phyloP scores from a whole-genome alignment of 345 rosid genomes.

The Rhizophora apiculata region DNA sequence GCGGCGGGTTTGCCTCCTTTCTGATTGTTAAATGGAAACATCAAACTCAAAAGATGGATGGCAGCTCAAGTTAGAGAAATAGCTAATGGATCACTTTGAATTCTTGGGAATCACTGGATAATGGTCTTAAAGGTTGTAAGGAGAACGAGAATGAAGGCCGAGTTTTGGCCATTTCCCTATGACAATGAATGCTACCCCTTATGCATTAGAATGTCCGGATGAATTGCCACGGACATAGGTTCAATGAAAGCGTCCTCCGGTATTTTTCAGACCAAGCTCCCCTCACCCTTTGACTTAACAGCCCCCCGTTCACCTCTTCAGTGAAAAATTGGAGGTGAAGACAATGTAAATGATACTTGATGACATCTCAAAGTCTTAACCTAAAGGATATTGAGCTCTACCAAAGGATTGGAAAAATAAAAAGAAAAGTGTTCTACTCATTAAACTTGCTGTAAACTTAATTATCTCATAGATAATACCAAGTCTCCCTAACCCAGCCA shows the following conservation, averaged over 20 bases:
- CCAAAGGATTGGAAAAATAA: no score
- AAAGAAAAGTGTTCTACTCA: no score
- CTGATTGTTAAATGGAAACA: no score
- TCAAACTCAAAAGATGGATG: no score
- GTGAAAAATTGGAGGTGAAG: conserved; percentile 37
- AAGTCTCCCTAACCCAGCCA: no score
- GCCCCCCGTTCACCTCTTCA: conserved; percentile 68
- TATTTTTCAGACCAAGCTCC: conserved; percentile 56
- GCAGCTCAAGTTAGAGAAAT: no score
- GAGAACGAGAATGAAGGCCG: conserved; percentile 69
- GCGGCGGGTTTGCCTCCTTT: no score
- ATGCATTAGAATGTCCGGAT: conserved; percentile 47
- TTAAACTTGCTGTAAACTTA: no score
- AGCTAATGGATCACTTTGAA: no score
- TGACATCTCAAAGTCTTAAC: no score
- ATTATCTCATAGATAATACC: no score
- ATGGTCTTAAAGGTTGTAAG: conserved; percentile 64
- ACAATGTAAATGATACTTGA: conserved; percentile 38
- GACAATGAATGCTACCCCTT: conserved; percentile 67
- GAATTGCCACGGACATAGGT: conserved; percentile 53
- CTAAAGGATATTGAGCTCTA: no score
- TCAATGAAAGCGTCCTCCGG: conserved; percentile 49
- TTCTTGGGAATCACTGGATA: neutral
- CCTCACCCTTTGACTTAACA: conserved; percentile 39
- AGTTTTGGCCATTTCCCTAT: conserved; percentile 82